Conservation (phyloP, 2,329 filamentous ascomycete species). For the Erysiphe pulchra region DNA sequence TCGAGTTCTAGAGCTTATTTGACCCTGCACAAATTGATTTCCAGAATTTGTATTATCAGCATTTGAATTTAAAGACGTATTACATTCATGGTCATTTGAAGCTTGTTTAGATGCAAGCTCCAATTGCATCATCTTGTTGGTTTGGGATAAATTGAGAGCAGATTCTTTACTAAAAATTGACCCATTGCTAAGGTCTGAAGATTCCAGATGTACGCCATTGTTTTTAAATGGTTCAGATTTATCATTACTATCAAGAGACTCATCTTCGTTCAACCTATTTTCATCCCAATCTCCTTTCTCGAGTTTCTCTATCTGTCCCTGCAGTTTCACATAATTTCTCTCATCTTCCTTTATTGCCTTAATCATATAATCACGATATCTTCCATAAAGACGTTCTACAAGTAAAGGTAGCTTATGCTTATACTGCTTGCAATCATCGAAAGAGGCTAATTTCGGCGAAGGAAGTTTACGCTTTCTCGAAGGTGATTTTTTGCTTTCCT, state of each 20-base stretch:
- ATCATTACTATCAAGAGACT: constrained; percentile 3
- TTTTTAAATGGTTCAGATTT: not conserved
- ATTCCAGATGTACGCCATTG: not conserved
- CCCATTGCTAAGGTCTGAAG: not conserved
- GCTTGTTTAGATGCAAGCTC: too few relatives aligned
- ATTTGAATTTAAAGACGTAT: too few relatives aligned
- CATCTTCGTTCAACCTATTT: constrained; percentile 9
- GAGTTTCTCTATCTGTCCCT: constrained; percentile 41
- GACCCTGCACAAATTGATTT: too few relatives aligned
- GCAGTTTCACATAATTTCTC: constrained; percentile 32
- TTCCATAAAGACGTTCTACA: constrained; percentile 46
- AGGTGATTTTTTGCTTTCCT: constrained; percentile 18
- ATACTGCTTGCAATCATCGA: constrained; percentile 35
- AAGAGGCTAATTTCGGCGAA: constrained; percentile 33
- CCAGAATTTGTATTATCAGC: too few relatives aligned
- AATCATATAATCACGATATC: constrained; percentile 46
- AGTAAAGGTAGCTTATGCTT: constrained; percentile 46
- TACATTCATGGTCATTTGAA: too few relatives aligned
- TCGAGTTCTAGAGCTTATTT: too few relatives aligned
- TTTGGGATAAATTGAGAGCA: too few relatives aligned
- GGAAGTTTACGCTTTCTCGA: constrained; percentile 53
- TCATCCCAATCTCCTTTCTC: constrained; percentile 32
- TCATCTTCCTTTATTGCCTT: constrained; percentile 52
- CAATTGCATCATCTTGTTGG: too few relatives aligned
- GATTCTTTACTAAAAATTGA: too few relatives aligned